These are phyloP conservation scores for Diaporthe vaccinii DNA, from an alignment of 2,329 filamentous ascomycete genomes.

Conservation along the genomic window DNA sequence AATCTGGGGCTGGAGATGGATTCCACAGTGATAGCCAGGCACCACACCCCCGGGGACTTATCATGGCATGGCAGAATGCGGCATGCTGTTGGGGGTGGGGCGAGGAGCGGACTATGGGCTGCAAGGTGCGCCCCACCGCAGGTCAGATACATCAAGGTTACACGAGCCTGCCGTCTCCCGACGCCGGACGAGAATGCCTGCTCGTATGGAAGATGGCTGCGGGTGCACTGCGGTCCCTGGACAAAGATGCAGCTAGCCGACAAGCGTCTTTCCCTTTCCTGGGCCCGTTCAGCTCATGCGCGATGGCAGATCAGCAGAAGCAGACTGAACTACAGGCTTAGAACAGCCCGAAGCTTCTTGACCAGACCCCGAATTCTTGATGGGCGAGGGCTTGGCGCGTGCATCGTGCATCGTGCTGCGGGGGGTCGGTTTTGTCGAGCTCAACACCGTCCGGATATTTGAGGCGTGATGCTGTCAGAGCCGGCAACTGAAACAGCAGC, in stretches of 20 bases:
- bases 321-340: background rate
- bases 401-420: background rate
- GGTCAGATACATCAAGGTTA: constrained; percentile 38
- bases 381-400: background rate
- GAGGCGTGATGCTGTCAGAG: constrained; percentile 32
- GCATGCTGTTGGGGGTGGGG: constrained; percentile 9
- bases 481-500: constrained; percentile 35
- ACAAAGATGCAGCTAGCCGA: constrained; percentile 40
- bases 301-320: constrained; percentile 27
- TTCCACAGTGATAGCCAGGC: background rate
- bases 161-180: constrained; percentile 38
- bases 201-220: constrained; percentile 29
- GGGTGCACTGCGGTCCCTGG: constrained; percentile 27
- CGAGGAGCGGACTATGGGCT: constrained; percentile 11
- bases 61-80: background rate
- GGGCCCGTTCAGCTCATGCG: constrained; percentile 29
- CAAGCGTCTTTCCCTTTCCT: constrained; percentile 31
- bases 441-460: constrained; percentile 2
- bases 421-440: background rate
- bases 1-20: constrained; percentile 8
- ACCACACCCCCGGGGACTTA: background rate
- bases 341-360: constrained; percentile 4
- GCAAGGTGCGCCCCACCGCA: constrained; percentile 36
- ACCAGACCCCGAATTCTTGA: constrained; percentile 8
- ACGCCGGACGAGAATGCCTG: constrained; percentile 40